Percentiles rank a stretch among this genome's conserved stretches.
Evolutionary conservation across 2,329 filamentous ascomycete genomes (phyloP).

Genomic region (Trichophaea hybrida): DNA sequence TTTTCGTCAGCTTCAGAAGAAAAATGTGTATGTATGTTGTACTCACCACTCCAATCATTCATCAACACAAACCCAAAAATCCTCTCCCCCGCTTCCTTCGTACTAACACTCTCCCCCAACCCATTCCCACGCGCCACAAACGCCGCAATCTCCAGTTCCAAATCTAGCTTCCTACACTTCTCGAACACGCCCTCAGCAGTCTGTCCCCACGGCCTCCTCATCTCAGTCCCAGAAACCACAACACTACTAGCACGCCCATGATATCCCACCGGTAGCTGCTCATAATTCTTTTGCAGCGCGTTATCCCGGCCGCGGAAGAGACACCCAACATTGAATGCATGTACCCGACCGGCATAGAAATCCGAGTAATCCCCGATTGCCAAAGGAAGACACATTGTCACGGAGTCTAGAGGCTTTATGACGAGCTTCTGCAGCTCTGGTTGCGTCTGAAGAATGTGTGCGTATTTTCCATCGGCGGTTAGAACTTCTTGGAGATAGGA

Average conservation of each 20-base stretch:
- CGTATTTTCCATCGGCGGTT: conserved; percentile 38
- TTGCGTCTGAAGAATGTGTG: conserved; percentile 51
- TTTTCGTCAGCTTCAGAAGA: not conserved
- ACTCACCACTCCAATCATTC: conserved; percentile 60
- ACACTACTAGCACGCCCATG: conserved; percentile 65
- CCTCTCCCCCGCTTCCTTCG: conserved; percentile 51
- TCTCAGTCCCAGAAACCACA: conserved; percentile 57
- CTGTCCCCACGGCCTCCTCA: conserved; percentile 62
- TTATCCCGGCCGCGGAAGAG: conserved; percentile 60
- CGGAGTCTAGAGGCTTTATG: conserved; percentile 32
- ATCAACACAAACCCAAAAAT: conserved; percentile 69
- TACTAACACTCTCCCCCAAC: conserved; percentile 46
- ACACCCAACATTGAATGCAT: conserved; percentile 53
- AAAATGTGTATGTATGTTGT: not conserved
- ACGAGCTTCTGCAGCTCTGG: conserved; percentile 35
- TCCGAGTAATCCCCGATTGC: conserved; percentile 71
- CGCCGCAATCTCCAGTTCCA: conserved; percentile 64
- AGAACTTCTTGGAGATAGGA: conserved; percentile 55
- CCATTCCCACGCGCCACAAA: conserved; percentile 35
- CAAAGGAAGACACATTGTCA: conserved; percentile 58
- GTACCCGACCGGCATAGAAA: conserved; percentile 68
- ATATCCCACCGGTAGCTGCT: conserved; percentile 66
- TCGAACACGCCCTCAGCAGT: conserved; percentile 51
- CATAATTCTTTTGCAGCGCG: conserved; percentile 69
- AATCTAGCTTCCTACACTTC: conserved; percentile 53